Conservation (phyloP, 2,329 filamentous ascomycete genomes). For the Ceratocystis alfenasii region DNA sequence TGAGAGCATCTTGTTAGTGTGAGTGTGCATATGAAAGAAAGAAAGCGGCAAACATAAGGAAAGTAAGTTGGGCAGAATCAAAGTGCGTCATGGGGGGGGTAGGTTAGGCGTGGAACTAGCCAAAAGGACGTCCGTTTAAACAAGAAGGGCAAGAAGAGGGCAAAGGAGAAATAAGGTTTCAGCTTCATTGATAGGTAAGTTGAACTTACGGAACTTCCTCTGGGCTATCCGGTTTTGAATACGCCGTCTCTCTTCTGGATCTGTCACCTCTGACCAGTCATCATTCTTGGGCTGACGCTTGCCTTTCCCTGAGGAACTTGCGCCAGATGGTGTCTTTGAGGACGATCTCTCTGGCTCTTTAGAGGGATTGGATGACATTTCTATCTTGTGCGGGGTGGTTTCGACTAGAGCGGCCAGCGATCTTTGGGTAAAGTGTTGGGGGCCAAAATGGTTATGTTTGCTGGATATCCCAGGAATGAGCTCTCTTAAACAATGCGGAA, state of each 20-base stretch:
- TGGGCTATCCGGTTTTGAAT: slow-evolving; percentile 69
- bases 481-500: no score
- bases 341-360: slow-evolving; percentile 19
- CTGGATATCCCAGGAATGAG: no score
- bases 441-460: no score
- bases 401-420: no score
- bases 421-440: background rate
- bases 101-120: no score
- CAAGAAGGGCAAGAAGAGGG: background rate
- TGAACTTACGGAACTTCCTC: slow-evolving; percentile 56
- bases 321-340: background rate
- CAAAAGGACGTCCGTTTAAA: no score
- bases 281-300: slow-evolving; percentile 36
- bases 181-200: background rate
- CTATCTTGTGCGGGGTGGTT: background rate
- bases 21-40: background rate
- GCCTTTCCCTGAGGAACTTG: slow-evolving; percentile 28
- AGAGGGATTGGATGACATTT: slow-evolving; percentile 30
- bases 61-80: background rate
- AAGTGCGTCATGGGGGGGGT: no score
- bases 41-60: background rate
- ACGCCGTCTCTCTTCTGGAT: slow-evolving; percentile 58
- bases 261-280: slow-evolving; percentile 58
- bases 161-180: background rate
- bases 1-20: background rate